Evolutionary conservation across 768 basidiomycete species (phyloP), one percentile per base, ranked within the genome.

Genomic region (Pulveroboletus frians): DNA sequence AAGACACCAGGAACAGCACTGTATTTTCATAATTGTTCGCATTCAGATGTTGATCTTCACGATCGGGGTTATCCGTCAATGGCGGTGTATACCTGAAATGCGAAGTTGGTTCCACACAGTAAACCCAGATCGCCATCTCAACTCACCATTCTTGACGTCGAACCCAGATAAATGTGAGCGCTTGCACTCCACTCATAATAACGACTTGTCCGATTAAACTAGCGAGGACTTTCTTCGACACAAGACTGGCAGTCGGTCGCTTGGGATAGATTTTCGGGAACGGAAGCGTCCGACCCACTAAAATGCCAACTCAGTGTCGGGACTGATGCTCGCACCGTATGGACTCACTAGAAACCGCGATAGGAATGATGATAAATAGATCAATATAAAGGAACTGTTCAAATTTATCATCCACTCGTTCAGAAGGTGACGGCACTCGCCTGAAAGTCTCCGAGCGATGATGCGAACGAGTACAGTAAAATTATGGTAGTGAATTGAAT

Each of bases 401-500:
- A 49, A 38, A 29, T 43, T 52, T 17, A 49, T 36, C n/a, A 57
- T 26, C 54, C 15, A 23, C 49, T 46, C 30, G 41, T 32, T 42
- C 40, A 31, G n/a, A 54, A 38, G 30, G 14, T 17, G 5, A 14
- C 20, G 32, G 23, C 36, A 52, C 79, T 46, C 52, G 88, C 92
- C 81, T 98, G 88, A 67, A 98, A 95, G 66, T 99, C 95, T 39
- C 94, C 95, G 32, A 99, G 72, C 39, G 92, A 92, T 7, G 92
- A 95, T 0, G 93, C 95, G 63, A 99, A 96, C 0, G 92, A 93
- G 68, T 99, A 99, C 29, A 99, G 68, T 51, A 98, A 68, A 2
- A 93, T 96, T 51, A 98, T 89, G 3, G 93, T 92, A n/a, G 94
- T 97, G 65, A 99, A 99, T 66, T 99, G 96, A 45, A 99, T 99